Evolutionary conservation across 2,329 filamentous ascomycete species (phyloP), one percentile per base, ranked within the genome.

Genomic region (Penicillium hesseltinei): DNA sequence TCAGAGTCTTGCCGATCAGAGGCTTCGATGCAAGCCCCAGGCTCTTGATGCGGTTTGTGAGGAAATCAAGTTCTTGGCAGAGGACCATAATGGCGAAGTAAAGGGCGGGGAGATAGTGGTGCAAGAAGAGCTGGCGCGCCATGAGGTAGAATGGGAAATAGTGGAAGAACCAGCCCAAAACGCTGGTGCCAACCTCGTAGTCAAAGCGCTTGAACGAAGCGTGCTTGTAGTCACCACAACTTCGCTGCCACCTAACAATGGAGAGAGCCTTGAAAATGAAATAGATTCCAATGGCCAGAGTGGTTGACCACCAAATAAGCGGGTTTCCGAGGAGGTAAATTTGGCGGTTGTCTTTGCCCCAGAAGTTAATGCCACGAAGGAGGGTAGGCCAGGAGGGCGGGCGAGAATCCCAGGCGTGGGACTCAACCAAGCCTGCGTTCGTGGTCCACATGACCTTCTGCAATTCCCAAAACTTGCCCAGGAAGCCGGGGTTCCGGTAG

Each of bases 131-230:
- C 78, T 99, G 94, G 67, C 94, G 92, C 73, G 94, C 87, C 94
- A 99, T 97, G 57, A 99, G 84, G 80, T 87, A 99, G 81, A 99
- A 99, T 11, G 94, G 94, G 82, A 99, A 97, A 81, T 97, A 99
- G 78, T 99, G 94, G 75, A 99, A 88, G 47, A 90, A 91, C 94
- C 94, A 99, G 65, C 90, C 94, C 9, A 99, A 84, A 33, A 97
- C 89, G 19, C 87, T 91, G 52, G 87, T 91, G 60, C 94, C 94
- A 58, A 97, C 86, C 77, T 99, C 94, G 71, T 97, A 97, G 77
- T 97, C 94, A 74, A 97, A 99, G 56, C 94, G 91, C 80, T 96
- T 96, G 82, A 97, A 96, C 39, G 84, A 89, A 48, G 86, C 75
- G 72, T 89, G 87, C 59, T 83, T 78, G 75, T 99, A 97, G 77